Evolutionary conservation across 1,284 basidiomycete species (phyloP), one percentile per base, ranked within the genome.

Genomic region (Cronartium ribicola): DNA sequence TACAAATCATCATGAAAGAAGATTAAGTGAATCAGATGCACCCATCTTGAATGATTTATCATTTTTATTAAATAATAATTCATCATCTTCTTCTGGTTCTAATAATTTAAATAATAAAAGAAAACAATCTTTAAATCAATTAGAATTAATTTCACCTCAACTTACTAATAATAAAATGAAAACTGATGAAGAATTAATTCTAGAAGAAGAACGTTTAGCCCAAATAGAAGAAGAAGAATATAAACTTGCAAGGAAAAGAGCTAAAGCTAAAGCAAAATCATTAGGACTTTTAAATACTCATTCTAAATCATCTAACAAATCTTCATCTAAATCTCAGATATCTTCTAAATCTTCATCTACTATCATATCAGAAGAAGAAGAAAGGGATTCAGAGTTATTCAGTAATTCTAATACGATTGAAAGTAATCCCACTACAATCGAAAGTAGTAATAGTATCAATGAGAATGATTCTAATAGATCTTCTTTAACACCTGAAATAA

Each of bases 1-100:
- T 29, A 29, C 2, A 29, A 29, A 29, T 2, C 1, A 29, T n/a
- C 51, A 57, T 57, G 20, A 57, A 2, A 57, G 51, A 20, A 57
- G 51, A 57, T 29, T 29, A 57, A 20, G n/a, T 57, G 51, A 57
- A 57, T 57, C 51, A 29, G 51, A 57, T 57, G 51, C 51, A 20
- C 20, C 20, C 20, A 29, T 57, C 7, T 20, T 57, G 20, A 14
- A 10, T 20, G 51, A 57, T 57, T 14, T 57, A 20, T 57, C 51
- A 57, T 57, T 57, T 5, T 57, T 57, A 57, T n/a, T 57, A 57
- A 20, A 20, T 57, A 6, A 29, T 20, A 57, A 17, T 20, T 20
- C 51, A 20, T 57, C 29, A 29, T 29, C 29, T 2, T 29, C 29
- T 29, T 29, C 29, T 29, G 1, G 29, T 29, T 29, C 29, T 29